These are phyloP conservation scores for Aristolochia californica DNA, from an alignment of 164 flowering plant species.

Conservation along the genomic window DNA sequence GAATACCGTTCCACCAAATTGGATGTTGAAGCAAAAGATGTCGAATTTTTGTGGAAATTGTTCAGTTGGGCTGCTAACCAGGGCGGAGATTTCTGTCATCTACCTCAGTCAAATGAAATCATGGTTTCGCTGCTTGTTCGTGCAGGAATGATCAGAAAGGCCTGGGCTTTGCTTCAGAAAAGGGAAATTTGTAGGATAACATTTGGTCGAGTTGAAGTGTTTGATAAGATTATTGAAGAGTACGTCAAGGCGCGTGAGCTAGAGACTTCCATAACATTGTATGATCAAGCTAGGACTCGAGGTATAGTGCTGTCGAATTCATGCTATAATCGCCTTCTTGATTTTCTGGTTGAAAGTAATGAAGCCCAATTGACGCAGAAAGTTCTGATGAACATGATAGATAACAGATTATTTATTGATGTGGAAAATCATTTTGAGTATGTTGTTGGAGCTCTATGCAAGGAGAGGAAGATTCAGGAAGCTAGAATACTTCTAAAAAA, in stretches of 20 bases:
- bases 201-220: slow-evolving; percentile 28
- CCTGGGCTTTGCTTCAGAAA: slow-evolving; percentile 34
- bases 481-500: slow-evolving; percentile 54
- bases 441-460: slow-evolving; percentile 38
- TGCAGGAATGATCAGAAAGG: slow-evolving; percentile 39
- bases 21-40: slow-evolving; percentile 28
- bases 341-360: slow-evolving; percentile 28
- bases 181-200: slow-evolving; percentile 30
- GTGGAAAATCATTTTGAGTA: slow-evolving; percentile 23
- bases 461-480: slow-evolving; percentile 49
- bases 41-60: slow-evolving; percentile 52
- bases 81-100: slow-evolving; percentile 38
- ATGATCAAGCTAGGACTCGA: slow-evolving; percentile 32
- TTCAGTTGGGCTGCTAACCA: slow-evolving; percentile 50
- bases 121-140: slow-evolving; percentile 59
- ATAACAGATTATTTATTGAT: slow-evolving; percentile 18
- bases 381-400: slow-evolving; percentile 45
- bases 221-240: slow-evolving; percentile 36
- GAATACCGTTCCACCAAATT: slow-evolving; percentile 15
- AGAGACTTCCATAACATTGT: slow-evolving; percentile 33
- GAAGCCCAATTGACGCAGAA: slow-evolving; percentile 30
- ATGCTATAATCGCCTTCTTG: slow-evolving; percentile 35
- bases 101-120: slow-evolving; percentile 36
- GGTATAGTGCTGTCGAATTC: slow-evolving; percentile 31
- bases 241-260: slow-evolving; percentile 32